A percentile compares a stretch with the other conserved stretches of the same genome.
phyloP scores from a whole-genome alignment of 192 early-diverging fungal genomes.

The Blastocladiella britannica region DNA sequence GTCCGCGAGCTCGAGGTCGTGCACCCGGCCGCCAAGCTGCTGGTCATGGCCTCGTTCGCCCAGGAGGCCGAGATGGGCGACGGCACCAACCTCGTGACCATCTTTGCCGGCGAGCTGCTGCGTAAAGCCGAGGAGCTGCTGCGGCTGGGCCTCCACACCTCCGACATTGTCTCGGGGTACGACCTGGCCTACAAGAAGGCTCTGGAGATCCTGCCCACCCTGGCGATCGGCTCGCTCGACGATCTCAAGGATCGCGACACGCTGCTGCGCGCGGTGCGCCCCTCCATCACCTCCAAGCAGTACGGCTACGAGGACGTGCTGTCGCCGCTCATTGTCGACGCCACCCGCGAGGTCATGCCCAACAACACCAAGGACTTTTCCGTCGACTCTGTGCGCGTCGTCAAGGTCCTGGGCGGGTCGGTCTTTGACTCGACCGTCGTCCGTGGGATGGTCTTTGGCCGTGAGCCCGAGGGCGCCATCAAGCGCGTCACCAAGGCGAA shows the following conservation, averaged over 20 bases:
- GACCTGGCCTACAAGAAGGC: conserved; percentile 69
- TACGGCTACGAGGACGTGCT: conserved; percentile 87
- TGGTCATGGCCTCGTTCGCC: conserved; percentile 91
- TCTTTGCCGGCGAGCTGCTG: conserved; percentile 84
- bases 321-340: conserved; percentile 55
- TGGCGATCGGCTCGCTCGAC: conserved; percentile 42
- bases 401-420: conserved; percentile 85
- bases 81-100: conserved; percentile 84
- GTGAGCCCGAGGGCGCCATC: conserved; percentile 60
- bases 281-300: conserved; percentile 80
- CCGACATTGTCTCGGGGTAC: conserved; percentile 87
- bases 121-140: conserved; percentile 81
- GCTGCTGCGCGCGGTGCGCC: conserved; percentile 50
- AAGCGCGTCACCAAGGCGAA: conserved; percentile 60
- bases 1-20: conserved; percentile 92
- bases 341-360: conserved; percentile 75
- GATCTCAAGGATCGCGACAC: conserved; percentile 27
- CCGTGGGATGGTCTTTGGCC: conserved; percentile 91
- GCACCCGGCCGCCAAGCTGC: conserved; percentile 86
- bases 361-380: conserved; percentile 71
- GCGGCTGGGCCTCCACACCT: conserved; percentile 84
- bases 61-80: conserved; percentile 96
- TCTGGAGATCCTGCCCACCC: conserved; percentile 51
- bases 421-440: conserved; percentile 77
- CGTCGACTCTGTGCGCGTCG: conserved; percentile 85